These are phyloP conservation scores for Cladosporium sp. DNA, from an alignment of 2,329 filamentous ascomycete genomes.

Conservation along the genomic window DNA sequence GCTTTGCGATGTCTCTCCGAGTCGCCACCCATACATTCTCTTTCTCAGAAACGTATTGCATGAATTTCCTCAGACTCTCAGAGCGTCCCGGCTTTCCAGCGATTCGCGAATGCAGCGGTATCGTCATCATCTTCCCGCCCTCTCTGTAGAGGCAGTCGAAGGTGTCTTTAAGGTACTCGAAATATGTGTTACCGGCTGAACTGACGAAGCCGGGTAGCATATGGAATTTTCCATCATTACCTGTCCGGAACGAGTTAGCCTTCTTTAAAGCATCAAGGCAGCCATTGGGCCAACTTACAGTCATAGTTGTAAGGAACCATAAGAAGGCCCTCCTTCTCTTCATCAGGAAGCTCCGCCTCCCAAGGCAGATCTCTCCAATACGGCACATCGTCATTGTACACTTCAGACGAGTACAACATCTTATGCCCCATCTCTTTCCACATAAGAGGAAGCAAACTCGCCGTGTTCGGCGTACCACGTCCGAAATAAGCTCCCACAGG, in stretches of 20 bases:
- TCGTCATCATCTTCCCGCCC: constrained; percentile 43
- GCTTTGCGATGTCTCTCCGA: constrained; percentile 39
- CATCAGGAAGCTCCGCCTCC: constrained; percentile 37
- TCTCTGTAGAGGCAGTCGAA: constrained; percentile 41
- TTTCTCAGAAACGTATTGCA: constrained; percentile 37
- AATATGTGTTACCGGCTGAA: constrained; percentile 36
- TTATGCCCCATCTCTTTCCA: constrained; percentile 49
- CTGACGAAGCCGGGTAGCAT: constrained; percentile 41
- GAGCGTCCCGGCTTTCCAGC: constrained; percentile 39
- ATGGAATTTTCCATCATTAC: constrained; percentile 43
- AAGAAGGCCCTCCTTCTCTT: constrained; percentile 36
- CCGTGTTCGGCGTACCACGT: constrained; percentile 41
- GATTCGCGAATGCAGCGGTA: constrained; percentile 39
- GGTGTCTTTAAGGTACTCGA: constrained; percentile 38
- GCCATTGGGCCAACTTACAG: neutral
- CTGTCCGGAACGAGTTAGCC: neutral
- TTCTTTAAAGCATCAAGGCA: neutral
- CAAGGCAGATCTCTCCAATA: constrained; percentile 53
- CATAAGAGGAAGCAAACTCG: constrained; percentile 45
- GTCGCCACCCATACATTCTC: constrained; percentile 44
- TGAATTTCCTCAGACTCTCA: constrained; percentile 38
- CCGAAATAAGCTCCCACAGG: constrained; percentile 51
- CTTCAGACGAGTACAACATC: constrained; percentile 48
- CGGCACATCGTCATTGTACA: constrained; percentile 53
- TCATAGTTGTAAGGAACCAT: constrained; percentile 33